Conservation (phyloP, 2,329 filamentous ascomycete species). For the Arthrobotrys sphaeroides region DNA sequence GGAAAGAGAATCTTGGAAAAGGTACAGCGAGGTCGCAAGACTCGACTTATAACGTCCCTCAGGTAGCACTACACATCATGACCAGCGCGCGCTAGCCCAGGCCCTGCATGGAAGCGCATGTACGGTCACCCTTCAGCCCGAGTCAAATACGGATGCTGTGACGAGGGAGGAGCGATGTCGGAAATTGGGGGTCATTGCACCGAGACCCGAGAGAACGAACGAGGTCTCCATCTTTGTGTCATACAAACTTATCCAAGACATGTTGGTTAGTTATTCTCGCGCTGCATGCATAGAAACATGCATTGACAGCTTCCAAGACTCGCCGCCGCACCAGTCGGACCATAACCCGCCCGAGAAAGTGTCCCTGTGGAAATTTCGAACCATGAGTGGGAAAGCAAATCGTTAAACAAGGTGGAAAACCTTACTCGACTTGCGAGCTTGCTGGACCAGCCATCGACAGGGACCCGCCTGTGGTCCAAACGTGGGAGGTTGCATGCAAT, state of each 20-base stretch:
- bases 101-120: conserved; percentile 27
- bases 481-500: conserved; percentile 51
- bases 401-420: conserved; percentile 11
- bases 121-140: not conserved
- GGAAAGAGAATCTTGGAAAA: conserved; percentile 6
- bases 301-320: conserved; percentile 15
- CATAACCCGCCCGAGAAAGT: conserved; percentile 8
- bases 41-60: conserved; percentile 39
- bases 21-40: conserved; percentile 35
- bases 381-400: too few species aligned
- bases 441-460: conserved; percentile 20
- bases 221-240: conserved; percentile 18
- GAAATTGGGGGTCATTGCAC: conserved; percentile 39
- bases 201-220: conserved; percentile 11
- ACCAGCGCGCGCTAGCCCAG: conserved; percentile 11
- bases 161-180: conserved; percentile 50
- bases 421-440: conserved; percentile 11
- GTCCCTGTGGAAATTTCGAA: conserved; percentile 13
- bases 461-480: conserved; percentile 22
- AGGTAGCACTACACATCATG: conserved; percentile 2
- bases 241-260: conserved; percentile 28
- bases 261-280: not conserved
- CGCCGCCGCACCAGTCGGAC: conserved; percentile 15
- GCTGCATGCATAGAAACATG: conserved; percentile 5
- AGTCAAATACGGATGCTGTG: not conserved